Evolutionary conservation across 139 green algal species (phyloP).

Genomic region (Eudorina sp.): DNA sequence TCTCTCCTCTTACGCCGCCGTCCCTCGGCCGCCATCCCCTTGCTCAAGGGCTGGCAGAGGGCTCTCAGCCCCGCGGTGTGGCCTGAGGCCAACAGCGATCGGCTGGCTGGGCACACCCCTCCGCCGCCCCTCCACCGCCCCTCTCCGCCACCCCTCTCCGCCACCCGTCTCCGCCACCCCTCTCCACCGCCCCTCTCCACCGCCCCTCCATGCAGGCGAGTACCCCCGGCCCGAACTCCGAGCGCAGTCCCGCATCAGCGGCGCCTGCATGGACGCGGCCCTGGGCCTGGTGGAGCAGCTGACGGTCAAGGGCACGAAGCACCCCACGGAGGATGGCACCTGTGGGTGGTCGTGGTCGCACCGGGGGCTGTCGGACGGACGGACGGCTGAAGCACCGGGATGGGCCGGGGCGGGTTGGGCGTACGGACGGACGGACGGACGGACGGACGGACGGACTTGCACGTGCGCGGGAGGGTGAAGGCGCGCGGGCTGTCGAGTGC

Average conservation of each 20-base stretch:
- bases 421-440: no score
- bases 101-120: neutral
- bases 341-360: constrained; percentile 29
- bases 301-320: constrained; percentile 62
- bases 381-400: no score
- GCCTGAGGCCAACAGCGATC: no score
- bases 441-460: no score
- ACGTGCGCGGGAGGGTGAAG: no score
- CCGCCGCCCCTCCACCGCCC: neutral
- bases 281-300: constrained; percentile 66
- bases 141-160: neutral
- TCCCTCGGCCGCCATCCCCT: no score
- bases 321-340: constrained; percentile 60
- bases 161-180: neutral
- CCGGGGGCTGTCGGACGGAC: no score
- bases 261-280: constrained; percentile 84
- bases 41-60: no score
- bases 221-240: constrained; percentile 72
- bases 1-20: no score
- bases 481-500: no score
- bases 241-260: constrained; percentile 74
- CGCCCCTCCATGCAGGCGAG: constrained; percentile 60
- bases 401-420: no score
- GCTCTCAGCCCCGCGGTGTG: no score
- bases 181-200: neutral